Evolutionary conservation across 2,329 filamentous ascomycete genomes (phyloP), one percentile per base, ranked within the genome.

Genomic region (Aulographum hederae): DNA sequence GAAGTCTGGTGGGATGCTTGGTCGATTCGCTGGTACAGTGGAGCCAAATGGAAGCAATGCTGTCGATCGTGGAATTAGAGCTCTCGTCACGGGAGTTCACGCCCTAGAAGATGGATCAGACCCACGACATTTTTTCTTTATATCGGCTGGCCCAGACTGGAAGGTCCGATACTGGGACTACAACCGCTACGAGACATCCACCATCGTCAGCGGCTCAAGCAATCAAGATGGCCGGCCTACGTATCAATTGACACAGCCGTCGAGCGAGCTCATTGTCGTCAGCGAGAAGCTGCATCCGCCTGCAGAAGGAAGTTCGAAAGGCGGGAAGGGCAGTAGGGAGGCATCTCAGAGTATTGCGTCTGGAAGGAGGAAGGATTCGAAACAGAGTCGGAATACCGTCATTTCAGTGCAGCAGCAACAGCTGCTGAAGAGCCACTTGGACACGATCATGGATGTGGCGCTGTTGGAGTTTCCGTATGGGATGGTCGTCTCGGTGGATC

Each of bases 91-190:
- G 6, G 80, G 79, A 5, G 68, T 73, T 6, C 77, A 82, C 43
- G 61, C 67, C 4, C 66, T 71, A 16, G 73, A 82, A 31, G 73
- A 79, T 31, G 72, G 73, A 35, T 64, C 69, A 27, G 79, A 85
- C 14, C 45, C 77, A 3, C 75, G 78, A 35, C 74, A 82, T 43
- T 76, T 80, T 0, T 94, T 89, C 48, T 69, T 94, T 29, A 59
- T 98, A 23, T 89, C 82, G 0, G 85, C 77, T 13, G 86, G 86
- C 0, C 79, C 79, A 8, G 89, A 95, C 52, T 81, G 78, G 55
- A 89, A 80, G 52, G 68, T 98, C 13, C 73, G 89, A 6, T 95
- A 91, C 55, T 98, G 89, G 89, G 86, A 98, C 47, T 64, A 89
- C 11, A 64, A 71, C 6, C 73, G 74, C 6, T 65, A 81, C 6